These are phyloP conservation scores for Phanerodontia chrysosporium DNA, from an alignment of 768 basidiomycete species.

Conservation along the genomic window DNA sequence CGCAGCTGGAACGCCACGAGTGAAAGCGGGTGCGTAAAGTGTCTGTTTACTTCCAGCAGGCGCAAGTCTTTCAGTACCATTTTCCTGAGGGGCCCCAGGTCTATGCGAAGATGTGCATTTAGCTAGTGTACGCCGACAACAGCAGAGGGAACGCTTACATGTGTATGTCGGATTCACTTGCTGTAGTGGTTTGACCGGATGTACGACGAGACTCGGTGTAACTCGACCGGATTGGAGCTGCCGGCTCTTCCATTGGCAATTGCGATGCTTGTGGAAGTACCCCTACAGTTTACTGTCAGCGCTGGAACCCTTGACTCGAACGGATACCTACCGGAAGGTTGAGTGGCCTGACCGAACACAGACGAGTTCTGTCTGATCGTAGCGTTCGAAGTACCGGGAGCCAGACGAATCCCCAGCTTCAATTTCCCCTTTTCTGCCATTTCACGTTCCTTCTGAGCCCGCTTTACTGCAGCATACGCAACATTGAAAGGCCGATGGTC, in stretches of 20 bases:
- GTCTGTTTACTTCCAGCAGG: neutral
- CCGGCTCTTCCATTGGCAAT: neutral
- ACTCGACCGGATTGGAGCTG: neutral
- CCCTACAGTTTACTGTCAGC: neutral
- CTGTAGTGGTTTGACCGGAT: constrained; percentile 4
- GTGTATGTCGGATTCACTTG: constrained; percentile 5
- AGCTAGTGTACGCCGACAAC: neutral
- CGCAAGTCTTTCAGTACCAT: neutral
- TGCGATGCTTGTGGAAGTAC: neutral
- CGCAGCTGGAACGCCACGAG: neutral
- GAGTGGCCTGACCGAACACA: neutral
- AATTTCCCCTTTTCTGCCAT: constrained; percentile 24
- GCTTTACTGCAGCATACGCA: constrained; percentile 72
- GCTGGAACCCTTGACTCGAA: too few relatives aligned
- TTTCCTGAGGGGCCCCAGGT: neutral
- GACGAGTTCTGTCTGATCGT: neutral
- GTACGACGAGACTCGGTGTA: constrained; percentile 9
- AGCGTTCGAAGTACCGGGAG: neutral
- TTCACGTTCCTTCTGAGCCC: constrained; percentile 49
- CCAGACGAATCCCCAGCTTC: neutral
- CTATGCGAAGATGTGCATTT: neutral
- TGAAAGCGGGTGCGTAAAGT: constrained; percentile 1
- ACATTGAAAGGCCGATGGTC: constrained; percentile 84
- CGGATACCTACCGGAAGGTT: too few relatives aligned
- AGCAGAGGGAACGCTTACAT: neutral